Evolutionary conservation across 805 yeast species (phyloP), one percentile per base, ranked within the genome.

Genomic region (Wickerhamiella siamensis): DNA sequence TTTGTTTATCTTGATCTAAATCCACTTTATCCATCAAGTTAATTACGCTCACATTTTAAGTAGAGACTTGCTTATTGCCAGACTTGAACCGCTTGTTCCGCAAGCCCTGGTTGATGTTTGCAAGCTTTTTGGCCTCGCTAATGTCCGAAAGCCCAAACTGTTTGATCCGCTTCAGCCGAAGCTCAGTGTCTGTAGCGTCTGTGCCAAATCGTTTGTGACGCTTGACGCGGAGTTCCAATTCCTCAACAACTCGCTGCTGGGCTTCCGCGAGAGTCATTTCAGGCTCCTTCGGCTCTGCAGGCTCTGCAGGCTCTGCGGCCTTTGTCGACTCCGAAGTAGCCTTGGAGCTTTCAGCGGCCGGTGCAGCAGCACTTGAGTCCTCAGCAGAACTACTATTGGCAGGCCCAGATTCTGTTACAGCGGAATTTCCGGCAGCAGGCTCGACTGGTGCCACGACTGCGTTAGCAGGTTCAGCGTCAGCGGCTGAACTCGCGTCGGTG

Each of bases 151-250:
- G 73, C 22, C 96, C 97, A 56, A 84, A 87, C 64, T 83, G 84
- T 57, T 79, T 78, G 48, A 86, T 74, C 56, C 94, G 74, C 31
- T 67, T 68, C 51, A 84, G 64, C 46, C 74, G 77, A 47, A 72
- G 75, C 54, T 74, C 74, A 38, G 80, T 72, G 17, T 65, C 68
- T 31, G 66, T 66, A 12, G 63, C 62, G n/a, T 64, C 64, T 22
- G 43, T 47, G 17, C 88, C 91, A 52, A 86, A 87, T 58, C 83
- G 82, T 55, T 74, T 73, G 15, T 86, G 80, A 53, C 96, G 72
- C 39, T 65, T 66, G 43, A 84, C 69, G 56, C 79, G 80, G 53
- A 74, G 75, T 44, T 67, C 71, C 51, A 87, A 65, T 39, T 78
- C 70, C 18, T 74, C 82, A 42, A 83, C 62, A 0, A 87, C 87